These are phyloP conservation scores for Paecilomyces sp. DNA, from an alignment of 2,329 filamentous ascomycete species.

Conservation along the genomic window DNA sequence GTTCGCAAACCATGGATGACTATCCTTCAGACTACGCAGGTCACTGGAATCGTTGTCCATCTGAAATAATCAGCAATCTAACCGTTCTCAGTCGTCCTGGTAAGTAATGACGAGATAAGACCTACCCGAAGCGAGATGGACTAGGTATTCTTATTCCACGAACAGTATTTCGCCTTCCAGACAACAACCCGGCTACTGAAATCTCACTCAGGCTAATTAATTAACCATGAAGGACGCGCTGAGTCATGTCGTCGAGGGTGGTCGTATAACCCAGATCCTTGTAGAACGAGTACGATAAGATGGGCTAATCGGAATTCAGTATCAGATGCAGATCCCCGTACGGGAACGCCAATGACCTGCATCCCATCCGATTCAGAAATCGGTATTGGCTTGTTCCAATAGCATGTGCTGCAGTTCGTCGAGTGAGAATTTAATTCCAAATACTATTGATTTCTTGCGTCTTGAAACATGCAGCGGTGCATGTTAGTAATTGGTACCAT, in stretches of 20 bases:
- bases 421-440: not conserved
- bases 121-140: not conserved
- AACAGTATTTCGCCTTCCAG: not conserved
- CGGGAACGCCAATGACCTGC: not conserved
- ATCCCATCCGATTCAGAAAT: not conserved
- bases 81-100: no score
- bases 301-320: not conserved
- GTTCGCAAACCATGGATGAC: no score
- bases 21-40: no score
- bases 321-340: not conserved
- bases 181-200: not conserved
- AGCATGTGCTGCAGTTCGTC: not conserved
- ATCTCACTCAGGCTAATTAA: no score
- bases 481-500: not conserved
- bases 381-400: no score
- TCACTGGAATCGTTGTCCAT: no score
- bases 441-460: not conserved
- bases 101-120: not conserved
- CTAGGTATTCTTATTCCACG: not conserved
- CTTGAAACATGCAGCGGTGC: no score
- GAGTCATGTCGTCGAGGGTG: not conserved
- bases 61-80: no score
- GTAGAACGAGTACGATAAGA: not conserved
- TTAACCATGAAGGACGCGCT: not conserved
- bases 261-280: not conserved